phyloP scores from a whole-genome alignment of 306 rosid genomes.

The Lathyrus tuberosus region DNA sequence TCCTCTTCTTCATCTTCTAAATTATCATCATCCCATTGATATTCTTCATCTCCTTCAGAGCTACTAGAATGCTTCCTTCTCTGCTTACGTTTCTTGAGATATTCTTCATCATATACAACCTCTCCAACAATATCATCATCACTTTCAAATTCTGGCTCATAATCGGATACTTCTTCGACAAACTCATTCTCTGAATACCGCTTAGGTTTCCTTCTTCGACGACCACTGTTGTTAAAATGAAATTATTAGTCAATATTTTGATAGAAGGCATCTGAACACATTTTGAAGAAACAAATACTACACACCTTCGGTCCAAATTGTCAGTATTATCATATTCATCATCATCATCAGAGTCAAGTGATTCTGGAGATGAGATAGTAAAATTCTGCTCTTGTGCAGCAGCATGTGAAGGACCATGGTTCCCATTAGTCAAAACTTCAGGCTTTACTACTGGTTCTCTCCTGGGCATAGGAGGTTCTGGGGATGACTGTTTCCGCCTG shows the following conservation, averaged over 20 bases:
- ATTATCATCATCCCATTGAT: slow-evolving; percentile 85
- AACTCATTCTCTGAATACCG: slow-evolving; percentile 88
- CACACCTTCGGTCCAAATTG: slow-evolving; percentile 74
- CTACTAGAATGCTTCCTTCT: slow-evolving; percentile 83
- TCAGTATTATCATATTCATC: slow-evolving; percentile 65
- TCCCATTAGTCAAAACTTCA: slow-evolving; percentile 78
- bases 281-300: not conserved
- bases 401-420: slow-evolving; percentile 61
- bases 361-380: slow-evolving; percentile 70
- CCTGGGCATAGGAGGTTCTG: slow-evolving; percentile 65
- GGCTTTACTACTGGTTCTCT: slow-evolving; percentile 62
- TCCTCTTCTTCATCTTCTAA: slow-evolving; percentile 95
- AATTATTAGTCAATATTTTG: slow-evolving; percentile 36
- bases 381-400: slow-evolving; percentile 57
- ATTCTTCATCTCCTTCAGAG: slow-evolving; percentile 98
- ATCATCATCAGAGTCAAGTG: slow-evolving; percentile 63
- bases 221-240: slow-evolving; percentile 54
- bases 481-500: slow-evolving; percentile 81
- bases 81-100: slow-evolving; percentile 82
- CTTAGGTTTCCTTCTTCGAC: slow-evolving; percentile 84
- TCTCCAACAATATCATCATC: slow-evolving; percentile 99
- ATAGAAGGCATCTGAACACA: slow-evolving; percentile 13
- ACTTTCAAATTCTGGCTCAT: slow-evolving; percentile 80
- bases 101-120: slow-evolving; percentile 93
- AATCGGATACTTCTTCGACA: slow-evolving; percentile 75